Base-by-base conservation (phyloP, 1,284 basidiomycete species). In the Austroboletus novae-zelandiae region DNA sequence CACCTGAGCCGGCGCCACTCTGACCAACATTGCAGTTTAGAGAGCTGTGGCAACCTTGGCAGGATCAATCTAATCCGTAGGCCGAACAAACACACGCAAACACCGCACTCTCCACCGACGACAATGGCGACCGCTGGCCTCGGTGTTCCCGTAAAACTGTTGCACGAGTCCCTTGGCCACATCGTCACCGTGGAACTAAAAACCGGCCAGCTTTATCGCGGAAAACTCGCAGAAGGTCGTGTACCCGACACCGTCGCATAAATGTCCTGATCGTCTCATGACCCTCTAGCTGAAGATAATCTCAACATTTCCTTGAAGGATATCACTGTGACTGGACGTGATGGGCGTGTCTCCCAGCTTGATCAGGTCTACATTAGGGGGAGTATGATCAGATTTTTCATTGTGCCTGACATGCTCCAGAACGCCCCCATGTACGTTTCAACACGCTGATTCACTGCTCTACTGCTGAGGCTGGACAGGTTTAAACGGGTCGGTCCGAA, bases 341-440 rank as follows among this genome's bases (percentile, higher is more conserved):
- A 99, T 77, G 97, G 97, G 43, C 91, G 97, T 65, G 94, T 99
- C 40, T 96, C 95, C n/a, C 97, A 99, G 71, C 80, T 99, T 49
- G 96, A 99, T 76, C 96, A 98, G 72, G 95, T 98, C 39, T 99
- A 99, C 74, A 99, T 99, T 63, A 82, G 97, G 60, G 97, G 97
- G 58, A 95, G 91, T 71, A 98, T 98, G 92, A 77, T 96, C 65
- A 83, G 94, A 62, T 98, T 98, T 79, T 96, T 98, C 77, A 98
- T 99, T 68, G 97, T 99, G 25, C 97, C 97, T 44, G 97, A 99
- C 72, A 98, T 99, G 89, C 79, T 99, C 60, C 92, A 98, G 67
- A 98, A 99, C 70, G 97, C 97, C 25, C 97, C 97, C 18, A 99
- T 99, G 97, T 96, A 68, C 72, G 91, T 78, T 35, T 50, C 34